Evolutionary conservation across 176 grass and related monocot species (phyloP), one percentile per base, ranked within the genome.

Genomic region (Metroxylon sagu): DNA sequence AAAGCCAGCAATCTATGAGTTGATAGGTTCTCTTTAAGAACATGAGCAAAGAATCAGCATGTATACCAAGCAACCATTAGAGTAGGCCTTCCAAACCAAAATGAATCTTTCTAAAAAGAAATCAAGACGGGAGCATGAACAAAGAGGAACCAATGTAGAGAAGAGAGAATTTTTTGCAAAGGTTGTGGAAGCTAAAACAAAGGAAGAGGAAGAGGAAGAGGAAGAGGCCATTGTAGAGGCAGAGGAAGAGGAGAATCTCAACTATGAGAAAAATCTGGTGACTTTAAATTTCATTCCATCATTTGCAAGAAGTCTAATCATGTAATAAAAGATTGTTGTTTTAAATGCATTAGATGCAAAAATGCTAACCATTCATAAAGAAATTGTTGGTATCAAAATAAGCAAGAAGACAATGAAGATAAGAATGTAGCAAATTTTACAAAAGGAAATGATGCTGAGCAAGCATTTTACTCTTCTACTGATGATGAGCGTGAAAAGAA

Each of bases 11-110:
- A 54, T 54, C 29, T 18, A 68, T 54, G 50, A 68, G 8, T 68
- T 68, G 18, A 68, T 68, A 18, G 65, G 65, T 16, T 68, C 49
- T 6, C 23, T 68, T 12, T 21, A 68, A 29, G 65, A 10, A 14
- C 55, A 60, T 29, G 54, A 60, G 50, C 65, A 68, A 68, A 3
- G n/a, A 15, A 54, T 68, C 18, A 53, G 14, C 53, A 30, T 49
- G 12, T 4, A 68, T 31, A 31, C 29, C 6, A 54, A 23, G n/a
- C 14, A 4, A 49, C 14, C 21, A 25, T 19, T n/a, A 26, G 53
- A 55, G 65, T n/a, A n/a, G n/a, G n/a, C 49, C 53, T 54, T 68
- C 7, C 29, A 53, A 15, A 5, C 29, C 0, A n/a, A 58, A 4
- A 17, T 1, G 0, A 59, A 25, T 18, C 50, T 16, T 18, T 60